These are phyloP conservation scores for Capsicum baccatum DNA, from an alignment of 257 asterid genomes.

Conservation along the genomic window DNA sequence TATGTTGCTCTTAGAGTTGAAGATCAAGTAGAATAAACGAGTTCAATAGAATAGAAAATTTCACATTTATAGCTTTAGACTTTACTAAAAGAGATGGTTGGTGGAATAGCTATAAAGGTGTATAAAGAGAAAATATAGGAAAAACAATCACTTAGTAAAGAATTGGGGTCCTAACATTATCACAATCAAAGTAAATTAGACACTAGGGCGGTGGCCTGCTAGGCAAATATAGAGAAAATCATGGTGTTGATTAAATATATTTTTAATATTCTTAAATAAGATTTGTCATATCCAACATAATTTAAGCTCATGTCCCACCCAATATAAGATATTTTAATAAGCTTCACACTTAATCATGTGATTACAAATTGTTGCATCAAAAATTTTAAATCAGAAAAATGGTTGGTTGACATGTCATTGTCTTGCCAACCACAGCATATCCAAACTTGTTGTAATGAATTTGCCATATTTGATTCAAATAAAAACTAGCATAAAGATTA, in stretches of 20 bases:
- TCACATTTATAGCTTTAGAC: neutral
- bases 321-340: neutral
- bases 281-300: neutral
- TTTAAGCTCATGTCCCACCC: neutral
- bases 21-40: no score
- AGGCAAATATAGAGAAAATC: neutral
- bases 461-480: neutral
- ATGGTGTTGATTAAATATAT: neutral
- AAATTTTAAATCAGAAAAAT: neutral
- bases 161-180: neutral
- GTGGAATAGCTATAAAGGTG: slow-evolving; percentile 10
- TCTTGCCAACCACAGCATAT: neutral
- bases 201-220: neutral
- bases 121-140: neutral
- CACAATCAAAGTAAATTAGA: neutral
- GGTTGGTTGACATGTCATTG: neutral
- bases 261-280: neutral
- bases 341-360: neutral
- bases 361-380: neutral
- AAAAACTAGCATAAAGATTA: no score
- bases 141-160: neutral
- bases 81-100: neutral
- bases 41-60: neutral
- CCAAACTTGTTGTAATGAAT: neutral
- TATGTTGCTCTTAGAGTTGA: neutral